phyloP scores from a whole-genome alignment of 768 basidiomycete species.

The Collybia mongolica region DNA sequence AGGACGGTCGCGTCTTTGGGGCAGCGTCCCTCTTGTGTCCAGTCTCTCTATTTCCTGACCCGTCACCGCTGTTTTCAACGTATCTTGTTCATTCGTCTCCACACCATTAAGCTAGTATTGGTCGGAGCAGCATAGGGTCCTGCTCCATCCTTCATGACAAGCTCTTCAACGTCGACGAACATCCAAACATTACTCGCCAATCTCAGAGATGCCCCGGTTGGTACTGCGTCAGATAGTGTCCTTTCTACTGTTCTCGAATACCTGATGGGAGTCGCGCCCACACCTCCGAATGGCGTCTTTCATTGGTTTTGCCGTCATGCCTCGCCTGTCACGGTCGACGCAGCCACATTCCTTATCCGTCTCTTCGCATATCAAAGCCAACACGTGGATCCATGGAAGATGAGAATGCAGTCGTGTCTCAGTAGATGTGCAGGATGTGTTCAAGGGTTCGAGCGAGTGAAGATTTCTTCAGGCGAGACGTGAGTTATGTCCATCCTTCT shows the following conservation, averaged over 20 bases:
- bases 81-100: no score
- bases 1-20: no score
- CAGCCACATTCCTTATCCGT: conserved; percentile 80
- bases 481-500: conserved; percentile 40
- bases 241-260: conserved; percentile 51
- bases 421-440: conserved; percentile 70
- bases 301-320: conserved; percentile 87
- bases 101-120: background rate
- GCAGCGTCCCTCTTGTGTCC: background rate
- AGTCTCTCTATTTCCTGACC: no score
- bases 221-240: conserved; percentile 46
- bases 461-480: conserved; percentile 66
- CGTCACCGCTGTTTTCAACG: background rate
- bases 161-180: conserved; percentile 20
- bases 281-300: conserved; percentile 34
- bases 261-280: conserved; percentile 43
- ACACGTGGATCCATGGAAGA: conserved; percentile 64
- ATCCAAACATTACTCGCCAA: conserved; percentile 49
- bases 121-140: no score
- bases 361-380: conserved; percentile 74
- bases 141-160: conserved; percentile 8
- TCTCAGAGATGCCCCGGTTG: conserved; percentile 59
- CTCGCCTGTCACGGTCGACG: conserved; percentile 51
- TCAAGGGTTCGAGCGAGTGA: conserved; percentile 60
- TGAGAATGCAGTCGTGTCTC: conserved; percentile 52